phyloP scores from a whole-genome alignment of 2,329 filamentous ascomycete species.

The Fonsecaea erecta region DNA sequence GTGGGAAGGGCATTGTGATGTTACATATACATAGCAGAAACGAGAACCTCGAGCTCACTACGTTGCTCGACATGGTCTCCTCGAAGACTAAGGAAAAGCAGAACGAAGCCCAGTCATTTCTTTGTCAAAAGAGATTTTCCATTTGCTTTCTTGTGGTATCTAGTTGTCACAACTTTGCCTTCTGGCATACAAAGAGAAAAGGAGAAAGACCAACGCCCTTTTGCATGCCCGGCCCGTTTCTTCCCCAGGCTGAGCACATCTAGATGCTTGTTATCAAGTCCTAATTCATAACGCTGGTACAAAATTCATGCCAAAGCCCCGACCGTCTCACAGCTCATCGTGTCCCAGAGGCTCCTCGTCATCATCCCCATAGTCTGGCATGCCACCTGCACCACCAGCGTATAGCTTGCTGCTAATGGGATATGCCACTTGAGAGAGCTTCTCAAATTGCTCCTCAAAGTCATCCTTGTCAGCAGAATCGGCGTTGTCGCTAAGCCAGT shows the following conservation, averaged over 20 bases:
- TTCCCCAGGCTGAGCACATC: constrained; percentile 17
- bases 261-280: constrained; percentile 28
- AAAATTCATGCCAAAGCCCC: constrained; percentile 19
- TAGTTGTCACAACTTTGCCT: constrained; percentile 10
- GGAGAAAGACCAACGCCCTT: constrained; percentile 17
- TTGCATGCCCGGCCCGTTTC: constrained; percentile 13
- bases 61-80: background rate
- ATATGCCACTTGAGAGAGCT: constrained; percentile 93
- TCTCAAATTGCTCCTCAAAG: constrained; percentile 99
- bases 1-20: background rate
- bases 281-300: constrained; percentile 22
- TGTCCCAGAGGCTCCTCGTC: constrained; percentile 68
- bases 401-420: constrained; percentile 99
- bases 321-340: constrained; percentile 69
- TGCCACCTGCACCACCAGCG: constrained; percentile 68
- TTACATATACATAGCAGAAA: background rate
- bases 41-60: too few relatives aligned
- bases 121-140: background rate
- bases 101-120: background rate
- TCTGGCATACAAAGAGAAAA: constrained; percentile 11
- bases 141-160: constrained; percentile 27
- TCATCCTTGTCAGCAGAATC: constrained; percentile 85
- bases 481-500: constrained; percentile 97
- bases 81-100: background rate
- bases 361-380: constrained; percentile 62